phyloP scores from a whole-genome alignment of 2,329 filamentous ascomycete species.

The Paraconiothyrium brasiliense region DNA sequence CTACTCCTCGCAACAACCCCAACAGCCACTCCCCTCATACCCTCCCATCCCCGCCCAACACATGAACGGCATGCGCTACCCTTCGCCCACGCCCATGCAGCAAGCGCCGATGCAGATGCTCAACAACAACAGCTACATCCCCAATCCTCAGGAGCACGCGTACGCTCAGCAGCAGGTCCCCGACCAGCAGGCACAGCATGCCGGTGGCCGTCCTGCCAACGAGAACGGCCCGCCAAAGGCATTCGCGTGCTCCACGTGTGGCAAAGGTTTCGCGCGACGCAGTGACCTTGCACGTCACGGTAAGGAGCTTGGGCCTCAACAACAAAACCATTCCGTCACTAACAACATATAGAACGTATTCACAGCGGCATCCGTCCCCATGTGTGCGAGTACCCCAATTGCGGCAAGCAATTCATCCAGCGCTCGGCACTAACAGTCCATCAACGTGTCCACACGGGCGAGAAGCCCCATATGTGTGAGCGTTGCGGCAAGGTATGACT shows the following conservation, averaged over 20 bases:
- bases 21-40: conserved; percentile 57
- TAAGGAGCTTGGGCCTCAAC: conserved; percentile 62
- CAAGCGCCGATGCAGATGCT: conserved; percentile 63
- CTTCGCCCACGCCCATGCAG: conserved; percentile 61
- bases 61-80: conserved; percentile 63
- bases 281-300: conserved; percentile 96
- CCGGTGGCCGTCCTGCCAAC: conserved; percentile 54
- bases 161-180: conserved; percentile 52
- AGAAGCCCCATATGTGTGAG: conserved; percentile 98
- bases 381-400: conserved; percentile 87
- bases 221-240: conserved; percentile 71
- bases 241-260: conserved; percentile 88
- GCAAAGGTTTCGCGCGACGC: conserved; percentile 89
- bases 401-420: conserved; percentile 97
- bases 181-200: conserved; percentile 52
- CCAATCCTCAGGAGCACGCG: conserved; percentile 59
- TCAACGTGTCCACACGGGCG: conserved; percentile 92
- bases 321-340: conserved; percentile 38
- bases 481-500: conserved; percentile 86
- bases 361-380: conserved; percentile 92
- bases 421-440: conserved; percentile 95
- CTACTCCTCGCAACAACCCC: conserved; percentile 66
- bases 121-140: conserved; percentile 65
- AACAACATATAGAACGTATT: conserved; percentile 77
- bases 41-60: conserved; percentile 60